Percentiles rank a stretch among this genome's conserved stretches.
Conservation (phyloP, 225 moss, liverwort and hornwort species). For the Physcomitrium patens region DNA sequence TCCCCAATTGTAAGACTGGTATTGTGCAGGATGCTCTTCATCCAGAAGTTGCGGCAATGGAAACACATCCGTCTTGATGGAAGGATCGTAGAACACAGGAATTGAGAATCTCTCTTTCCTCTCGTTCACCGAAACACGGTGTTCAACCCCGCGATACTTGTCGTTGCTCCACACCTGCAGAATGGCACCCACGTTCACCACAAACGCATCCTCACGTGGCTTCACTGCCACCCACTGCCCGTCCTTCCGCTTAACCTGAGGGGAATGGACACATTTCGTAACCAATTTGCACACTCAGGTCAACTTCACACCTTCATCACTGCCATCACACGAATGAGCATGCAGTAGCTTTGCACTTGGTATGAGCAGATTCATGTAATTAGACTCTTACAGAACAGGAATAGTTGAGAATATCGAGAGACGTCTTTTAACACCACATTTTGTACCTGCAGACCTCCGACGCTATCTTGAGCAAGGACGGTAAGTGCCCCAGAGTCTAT, state of each 20-base stretch:
- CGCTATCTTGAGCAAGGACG: slow-evolving; percentile 60
- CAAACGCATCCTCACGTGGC: slow-evolving; percentile 52
- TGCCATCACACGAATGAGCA: too few relatives aligned
- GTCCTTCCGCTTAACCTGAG: slow-evolving; percentile 60
- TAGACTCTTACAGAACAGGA: too few relatives aligned
- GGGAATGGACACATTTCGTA: neutral
- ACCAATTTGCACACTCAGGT: neutral
- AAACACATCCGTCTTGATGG: slow-evolving; percentile 30
- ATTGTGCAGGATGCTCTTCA: slow-evolving; percentile 32
- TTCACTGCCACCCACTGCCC: slow-evolving; percentile 53
- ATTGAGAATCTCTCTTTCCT: slow-evolving; percentile 53
- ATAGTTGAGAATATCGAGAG: too few relatives aligned
- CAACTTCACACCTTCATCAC: too few relatives aligned
- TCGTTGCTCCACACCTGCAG: slow-evolving; percentile 67
- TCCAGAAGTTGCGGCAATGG: slow-evolving; percentile 46
- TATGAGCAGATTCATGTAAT: too few relatives aligned
- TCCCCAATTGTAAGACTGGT: slow-evolving; percentile 52
- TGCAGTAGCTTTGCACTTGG: too few relatives aligned
- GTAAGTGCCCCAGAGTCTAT: slow-evolving; percentile 66
- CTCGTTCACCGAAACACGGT: slow-evolving; percentile 52
- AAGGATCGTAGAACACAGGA: slow-evolving; percentile 58
- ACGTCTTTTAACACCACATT: too few relatives aligned
- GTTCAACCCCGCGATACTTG: slow-evolving; percentile 42
- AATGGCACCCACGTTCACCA: slow-evolving; percentile 58
- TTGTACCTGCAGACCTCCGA: slow-evolving; percentile 59